Base-by-base conservation (phyloP, 2,329 filamentous ascomycete species). In the Colletotrichum melonis region DNA sequence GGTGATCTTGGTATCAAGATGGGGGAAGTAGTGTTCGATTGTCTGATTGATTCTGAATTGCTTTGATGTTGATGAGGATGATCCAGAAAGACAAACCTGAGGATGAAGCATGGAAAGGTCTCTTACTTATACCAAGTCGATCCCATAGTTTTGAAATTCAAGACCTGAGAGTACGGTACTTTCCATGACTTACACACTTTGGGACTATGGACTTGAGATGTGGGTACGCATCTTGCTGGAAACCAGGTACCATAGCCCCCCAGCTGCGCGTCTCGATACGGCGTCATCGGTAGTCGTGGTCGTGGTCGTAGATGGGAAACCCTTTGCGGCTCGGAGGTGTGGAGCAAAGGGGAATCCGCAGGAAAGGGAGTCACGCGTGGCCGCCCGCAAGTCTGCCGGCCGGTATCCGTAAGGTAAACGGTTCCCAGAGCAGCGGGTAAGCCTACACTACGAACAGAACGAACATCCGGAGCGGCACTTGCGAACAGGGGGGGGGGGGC, bases 91-190 rank as follows among this genome's bases (percentile, higher is more conserved):
- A 24, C 67, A 63, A 58, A 28, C 52, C 42, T 26, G 30, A 60
- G 46, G 14, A 62, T 11, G n/a, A 55, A 55, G 49, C 14, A 55
- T n/a, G 62, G 22, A 55, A 12, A 54, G 14, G 16, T 16, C 35
- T 57, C 60, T 66, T 66, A 62, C 71, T 73, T 73, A 73, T 73
- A 71, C 54, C 32, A 42, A 19, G 6, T 28, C 14, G 58, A 56
- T 30, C 12, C 16, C n/a, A 35, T 26, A 4, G 9, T 7, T 46
- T 49, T 49, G 42, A 0, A 49, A 16, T 12, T 42, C 28, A n/a
- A 46, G 19, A 11, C 67, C 52, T 2, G 19, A 42, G 16, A 16
- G 19, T 24, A 6, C 8, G 5, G 28, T 14, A 24, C 30, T 26
- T 54, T 19, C 4, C 4, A 4, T n/a, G 5, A 24, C 30, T 26